phyloP scores from a whole-genome alignment of 768 basidiomycete genomes.

The Lepiota brunneoincarnata region DNA sequence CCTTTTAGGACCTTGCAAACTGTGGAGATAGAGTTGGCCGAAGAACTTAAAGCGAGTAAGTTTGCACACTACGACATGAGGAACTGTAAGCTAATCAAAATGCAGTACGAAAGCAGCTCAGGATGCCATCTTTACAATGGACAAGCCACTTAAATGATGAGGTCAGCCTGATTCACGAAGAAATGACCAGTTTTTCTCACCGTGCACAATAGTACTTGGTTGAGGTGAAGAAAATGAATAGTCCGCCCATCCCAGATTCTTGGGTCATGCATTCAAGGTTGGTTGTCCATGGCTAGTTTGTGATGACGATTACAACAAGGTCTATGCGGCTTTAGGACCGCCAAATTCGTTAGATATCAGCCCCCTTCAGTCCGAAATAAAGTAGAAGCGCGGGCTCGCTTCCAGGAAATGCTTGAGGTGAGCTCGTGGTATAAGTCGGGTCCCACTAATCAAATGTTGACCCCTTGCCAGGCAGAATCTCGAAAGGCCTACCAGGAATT shows the following conservation, averaged over 20 bases:
- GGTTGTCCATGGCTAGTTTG: neutral
- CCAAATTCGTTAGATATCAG: conserved; percentile 57
- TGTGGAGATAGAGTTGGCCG: conserved; percentile 67
- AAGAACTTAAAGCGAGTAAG: conserved; percentile 69
- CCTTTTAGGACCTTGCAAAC: conserved; percentile 59
- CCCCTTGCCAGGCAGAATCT: conserved; percentile 46
- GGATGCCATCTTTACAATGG: conserved; percentile 73
- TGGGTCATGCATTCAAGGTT: conserved; percentile 75
- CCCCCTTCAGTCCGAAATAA: conserved; percentile 63
- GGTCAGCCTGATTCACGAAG: conserved; percentile 34
- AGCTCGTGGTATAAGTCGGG: neutral
- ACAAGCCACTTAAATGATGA: conserved; percentile 65
- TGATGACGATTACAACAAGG: neutral
- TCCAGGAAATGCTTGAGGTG: conserved; percentile 65
- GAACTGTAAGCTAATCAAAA: neutral
- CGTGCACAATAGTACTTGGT: conserved; percentile 59
- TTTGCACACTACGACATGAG: conserved; percentile 2
- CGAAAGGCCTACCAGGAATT: conserved; percentile 66
- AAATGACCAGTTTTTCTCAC: neutral
- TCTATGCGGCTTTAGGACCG: neutral
- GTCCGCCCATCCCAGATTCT: conserved; percentile 45
- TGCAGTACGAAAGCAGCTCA: conserved; percentile 69
- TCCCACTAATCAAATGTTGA: neutral
- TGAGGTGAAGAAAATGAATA: conserved; percentile 62
- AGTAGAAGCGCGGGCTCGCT: conserved; percentile 71